Evolutionary conservation across 2,329 filamentous ascomycete species (phyloP).

Genomic region (Sphaerulina musiva): DNA sequence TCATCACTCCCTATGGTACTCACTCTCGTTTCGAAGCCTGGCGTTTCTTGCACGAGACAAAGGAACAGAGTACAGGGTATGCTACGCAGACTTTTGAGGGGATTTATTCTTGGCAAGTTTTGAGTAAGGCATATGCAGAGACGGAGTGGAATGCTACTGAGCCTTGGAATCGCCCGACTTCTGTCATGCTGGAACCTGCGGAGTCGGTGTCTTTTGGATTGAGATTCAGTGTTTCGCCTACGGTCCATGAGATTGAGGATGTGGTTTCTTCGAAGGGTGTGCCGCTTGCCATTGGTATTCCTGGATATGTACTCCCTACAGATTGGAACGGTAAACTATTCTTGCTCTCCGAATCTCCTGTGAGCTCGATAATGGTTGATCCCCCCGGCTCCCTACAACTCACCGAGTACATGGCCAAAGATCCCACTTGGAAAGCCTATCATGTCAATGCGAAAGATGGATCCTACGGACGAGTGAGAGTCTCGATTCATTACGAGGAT

Average conservation of each 20-base stretch:
- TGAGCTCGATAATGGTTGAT: conserved; percentile 32
- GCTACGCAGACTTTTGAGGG: conserved; percentile 54
- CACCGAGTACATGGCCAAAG: background rate
- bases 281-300: conserved; percentile 49
- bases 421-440: background rate
- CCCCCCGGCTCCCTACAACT: background rate
- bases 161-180: conserved; percentile 53
- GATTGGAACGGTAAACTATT: conserved; percentile 45
- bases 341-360: conserved; percentile 38
- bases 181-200: conserved; percentile 41
- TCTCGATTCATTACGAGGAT: background rate
- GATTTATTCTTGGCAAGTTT: conserved; percentile 55
- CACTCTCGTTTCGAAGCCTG: conserved; percentile 51
- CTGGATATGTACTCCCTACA: conserved; percentile 49
- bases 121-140: conserved; percentile 50
- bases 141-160: conserved; percentile 47
- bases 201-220: conserved; percentile 33
- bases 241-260: conserved; percentile 14
- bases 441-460: background rate
- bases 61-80: conserved; percentile 37
- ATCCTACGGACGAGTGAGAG: background rate
- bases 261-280: conserved; percentile 40
- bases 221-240: background rate
- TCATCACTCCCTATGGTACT: conserved; percentile 49
- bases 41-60: conserved; percentile 46